Conservation (phyloP, 2,329 filamentous ascomycete genomes). For the Davidsoniella eucalypti region DNA sequence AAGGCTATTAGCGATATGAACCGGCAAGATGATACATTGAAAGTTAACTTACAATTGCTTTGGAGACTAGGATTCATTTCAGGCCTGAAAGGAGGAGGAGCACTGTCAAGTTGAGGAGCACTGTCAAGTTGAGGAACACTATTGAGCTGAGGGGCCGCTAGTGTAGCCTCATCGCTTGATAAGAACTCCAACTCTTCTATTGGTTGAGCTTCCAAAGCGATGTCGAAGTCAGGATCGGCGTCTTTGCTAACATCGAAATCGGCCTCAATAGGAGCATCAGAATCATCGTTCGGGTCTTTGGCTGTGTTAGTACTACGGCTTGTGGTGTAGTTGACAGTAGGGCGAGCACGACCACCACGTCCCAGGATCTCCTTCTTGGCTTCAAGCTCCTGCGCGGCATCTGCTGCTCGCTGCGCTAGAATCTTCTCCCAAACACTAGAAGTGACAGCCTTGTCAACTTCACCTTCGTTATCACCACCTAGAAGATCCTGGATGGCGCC, state of each 20-base stretch:
- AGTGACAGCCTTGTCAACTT: constrained; percentile 26
- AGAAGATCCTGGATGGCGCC: constrained; percentile 46
- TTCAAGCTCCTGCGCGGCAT: constrained; percentile 56
- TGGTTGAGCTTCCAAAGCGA: neutral
- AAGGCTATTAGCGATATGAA: no score
- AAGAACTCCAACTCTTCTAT: no score
- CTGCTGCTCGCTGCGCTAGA: constrained; percentile 62
- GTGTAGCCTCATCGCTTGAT: no score
- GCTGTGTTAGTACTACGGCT: constrained; percentile 15
- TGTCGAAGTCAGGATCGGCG: neutral
- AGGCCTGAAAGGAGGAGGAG: neutral
- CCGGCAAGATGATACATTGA: neutral
- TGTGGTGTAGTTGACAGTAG: constrained; percentile 17
- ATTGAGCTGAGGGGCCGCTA: neutral
- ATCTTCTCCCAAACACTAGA: constrained; percentile 71
- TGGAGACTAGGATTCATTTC: neutral
- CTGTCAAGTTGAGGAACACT: no score
- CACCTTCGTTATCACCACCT: constrained; percentile 23
- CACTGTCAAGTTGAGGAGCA: no score
- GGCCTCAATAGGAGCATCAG: constrained; percentile 4
- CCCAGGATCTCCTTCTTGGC: constrained; percentile 55
- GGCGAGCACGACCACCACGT: constrained; percentile 61
- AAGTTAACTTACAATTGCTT: neutral
- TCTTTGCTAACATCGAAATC: neutral
- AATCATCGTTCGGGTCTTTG: constrained; percentile 15